Conservation (phyloP, 139 green algal species). For the Closterium sp. region DNA sequence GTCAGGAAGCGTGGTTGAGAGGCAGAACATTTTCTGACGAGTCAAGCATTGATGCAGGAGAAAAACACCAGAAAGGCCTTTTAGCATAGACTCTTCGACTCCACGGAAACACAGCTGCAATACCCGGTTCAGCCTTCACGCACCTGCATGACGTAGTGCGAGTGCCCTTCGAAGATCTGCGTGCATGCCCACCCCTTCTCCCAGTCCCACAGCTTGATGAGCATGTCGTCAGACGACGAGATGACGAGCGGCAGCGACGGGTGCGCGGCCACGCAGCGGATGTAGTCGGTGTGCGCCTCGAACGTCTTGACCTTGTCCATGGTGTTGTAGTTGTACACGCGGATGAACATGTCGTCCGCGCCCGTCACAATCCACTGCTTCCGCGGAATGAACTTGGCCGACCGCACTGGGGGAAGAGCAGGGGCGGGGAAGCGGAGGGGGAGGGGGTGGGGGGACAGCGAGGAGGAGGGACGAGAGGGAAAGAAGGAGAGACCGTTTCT, state of each 20-base stretch:
- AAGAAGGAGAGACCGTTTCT: no score
- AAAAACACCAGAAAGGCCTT: background rate
- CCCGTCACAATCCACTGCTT: slow-evolving; percentile 96
- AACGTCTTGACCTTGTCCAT: slow-evolving; percentile 96
- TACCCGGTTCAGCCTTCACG: no score
- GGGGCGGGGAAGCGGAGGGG: no score
- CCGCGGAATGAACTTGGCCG: slow-evolving; percentile 92
- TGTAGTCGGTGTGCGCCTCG: slow-evolving; percentile 99
- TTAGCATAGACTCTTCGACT: no score
- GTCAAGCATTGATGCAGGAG: background rate
- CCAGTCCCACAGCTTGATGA: slow-evolving; percentile 99
- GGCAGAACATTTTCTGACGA: background rate
- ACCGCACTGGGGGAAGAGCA: slow-evolving; percentile 72
- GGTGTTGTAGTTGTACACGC: slow-evolving; percentile 99
- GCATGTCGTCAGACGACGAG: slow-evolving; percentile 95
- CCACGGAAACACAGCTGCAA: no score
- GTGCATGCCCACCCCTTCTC: slow-evolving; percentile 89
- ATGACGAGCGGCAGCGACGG: slow-evolving; percentile 89
- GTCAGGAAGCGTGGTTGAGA: background rate
- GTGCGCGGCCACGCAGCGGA: slow-evolving; percentile 91
- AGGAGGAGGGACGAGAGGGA: background rate
- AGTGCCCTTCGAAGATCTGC: slow-evolving; percentile 97
- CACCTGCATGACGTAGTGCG: slow-evolving; percentile 96
- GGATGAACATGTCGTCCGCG: slow-evolving; percentile 95
- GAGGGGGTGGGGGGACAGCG: background rate